phyloP scores from a whole-genome alignment of 345 rosid genomes.

The Heritiera fomes region DNA sequence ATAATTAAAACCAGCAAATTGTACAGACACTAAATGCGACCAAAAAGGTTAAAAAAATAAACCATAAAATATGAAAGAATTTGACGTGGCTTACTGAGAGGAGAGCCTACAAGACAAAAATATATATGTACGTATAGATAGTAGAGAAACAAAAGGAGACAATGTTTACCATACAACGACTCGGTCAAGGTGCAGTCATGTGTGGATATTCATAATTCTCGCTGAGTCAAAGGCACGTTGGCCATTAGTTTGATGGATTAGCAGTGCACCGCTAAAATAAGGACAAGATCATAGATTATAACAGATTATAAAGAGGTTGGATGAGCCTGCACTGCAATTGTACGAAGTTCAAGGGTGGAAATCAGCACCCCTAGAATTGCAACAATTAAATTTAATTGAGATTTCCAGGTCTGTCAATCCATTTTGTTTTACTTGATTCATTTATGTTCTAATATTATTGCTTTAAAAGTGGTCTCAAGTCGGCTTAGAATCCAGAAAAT shows the following conservation, averaged over 20 bases:
- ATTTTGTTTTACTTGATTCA: not conserved
- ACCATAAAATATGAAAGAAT: too few relatives aligned
- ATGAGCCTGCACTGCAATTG: not conserved
- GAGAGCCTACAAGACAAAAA: too few relatives aligned
- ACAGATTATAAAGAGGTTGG: not conserved
- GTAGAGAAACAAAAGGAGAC: not conserved
- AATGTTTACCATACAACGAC: too few relatives aligned
- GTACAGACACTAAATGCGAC: too few relatives aligned
- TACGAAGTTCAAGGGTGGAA: not conserved
- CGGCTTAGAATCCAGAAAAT: not conserved
- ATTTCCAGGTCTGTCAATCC: conserved; percentile 22
- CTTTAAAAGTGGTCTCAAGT: not conserved
- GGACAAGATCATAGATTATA: not conserved
- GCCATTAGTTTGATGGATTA: not conserved
- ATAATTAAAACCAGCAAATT: too few relatives aligned
- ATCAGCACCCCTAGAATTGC: not conserved
- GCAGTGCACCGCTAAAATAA: conserved; percentile 14
- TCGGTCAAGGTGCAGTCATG: not conserved
- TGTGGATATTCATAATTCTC: conserved; percentile 32
- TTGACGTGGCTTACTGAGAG: too few relatives aligned
- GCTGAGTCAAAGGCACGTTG: not conserved
- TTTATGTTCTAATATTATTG: not conserved
- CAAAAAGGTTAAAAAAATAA: too few relatives aligned
- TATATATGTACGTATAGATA: not conserved
- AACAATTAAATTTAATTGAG: not conserved